These are phyloP conservation scores for Penicillium sp. DNA, from an alignment of 2,329 filamentous ascomycete genomes.

Conservation along the genomic window DNA sequence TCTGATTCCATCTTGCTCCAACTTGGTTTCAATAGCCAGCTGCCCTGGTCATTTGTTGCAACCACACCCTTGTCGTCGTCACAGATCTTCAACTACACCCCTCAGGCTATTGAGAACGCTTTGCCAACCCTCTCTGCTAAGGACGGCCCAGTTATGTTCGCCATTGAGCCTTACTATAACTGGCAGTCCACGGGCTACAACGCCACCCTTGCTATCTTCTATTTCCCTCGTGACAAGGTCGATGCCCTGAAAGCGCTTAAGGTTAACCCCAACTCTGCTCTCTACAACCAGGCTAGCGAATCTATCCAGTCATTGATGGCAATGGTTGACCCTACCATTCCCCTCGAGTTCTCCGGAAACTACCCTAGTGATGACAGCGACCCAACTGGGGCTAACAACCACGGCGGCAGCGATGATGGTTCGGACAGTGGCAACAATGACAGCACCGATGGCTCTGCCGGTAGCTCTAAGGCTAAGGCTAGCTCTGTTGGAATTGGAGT, in stretches of 20 bases:
- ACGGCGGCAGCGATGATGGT: slow-evolving; percentile 22
- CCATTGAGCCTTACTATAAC: slow-evolving; percentile 75
- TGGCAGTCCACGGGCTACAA: slow-evolving; percentile 66
- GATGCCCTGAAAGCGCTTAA: slow-evolving; percentile 67
- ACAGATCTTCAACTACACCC: slow-evolving; percentile 81
- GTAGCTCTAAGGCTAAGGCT: slow-evolving; percentile 36
- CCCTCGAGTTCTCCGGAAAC: slow-evolving; percentile 52
- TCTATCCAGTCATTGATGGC: slow-evolving; percentile 71
- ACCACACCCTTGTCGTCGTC: slow-evolving; percentile 67
- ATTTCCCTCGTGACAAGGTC: slow-evolving; percentile 70
- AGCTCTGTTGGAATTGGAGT: slow-evolving; percentile 66
- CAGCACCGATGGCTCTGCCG: slow-evolving; percentile 50
- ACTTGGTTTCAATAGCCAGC: slow-evolving; percentile 74
- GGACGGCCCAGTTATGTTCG: slow-evolving; percentile 58
- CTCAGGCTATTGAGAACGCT: slow-evolving; percentile 65
- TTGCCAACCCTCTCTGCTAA: slow-evolving; percentile 49
- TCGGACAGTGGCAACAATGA: slow-evolving; percentile 28
- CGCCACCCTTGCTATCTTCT: slow-evolving; percentile 74
- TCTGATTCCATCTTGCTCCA: slow-evolving; percentile 70
- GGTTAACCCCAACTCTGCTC: slow-evolving; percentile 64
- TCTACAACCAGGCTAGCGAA: slow-evolving; percentile 68
- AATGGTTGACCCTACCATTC: slow-evolving; percentile 81
- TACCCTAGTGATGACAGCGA: slow-evolving; percentile 25
- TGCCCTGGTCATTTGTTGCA: slow-evolving; percentile 84
- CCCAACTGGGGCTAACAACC: slow-evolving; percentile 43